Conservation (phyloP, 257 asterid species). For the Solanum clarkiae region DNA sequence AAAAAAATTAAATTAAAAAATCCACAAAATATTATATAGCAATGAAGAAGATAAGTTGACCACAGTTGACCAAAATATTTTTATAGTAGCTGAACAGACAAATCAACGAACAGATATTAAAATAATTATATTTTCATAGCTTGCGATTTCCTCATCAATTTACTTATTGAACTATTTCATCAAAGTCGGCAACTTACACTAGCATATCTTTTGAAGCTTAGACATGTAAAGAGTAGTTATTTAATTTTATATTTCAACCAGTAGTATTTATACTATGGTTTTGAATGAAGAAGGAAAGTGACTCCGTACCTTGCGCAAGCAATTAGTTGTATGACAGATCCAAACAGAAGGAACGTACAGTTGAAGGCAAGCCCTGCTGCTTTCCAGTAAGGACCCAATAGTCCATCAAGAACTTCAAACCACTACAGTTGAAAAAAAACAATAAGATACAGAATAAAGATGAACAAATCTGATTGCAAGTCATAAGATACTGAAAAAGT, state of each 20-base stretch:
- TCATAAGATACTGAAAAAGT: background rate
- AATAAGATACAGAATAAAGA: background rate
- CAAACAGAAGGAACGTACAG: slow-evolving; percentile 90
- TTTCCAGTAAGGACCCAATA: slow-evolving; percentile 95
- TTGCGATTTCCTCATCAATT: too few species aligned
- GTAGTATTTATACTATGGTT: background rate
- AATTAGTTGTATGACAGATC: slow-evolving; percentile 93
- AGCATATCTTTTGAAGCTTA: background rate
- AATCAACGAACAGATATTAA: too few species aligned
- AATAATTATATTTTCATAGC: too few species aligned
- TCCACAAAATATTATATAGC: too few species aligned
- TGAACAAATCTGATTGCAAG: background rate
- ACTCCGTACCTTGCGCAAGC: slow-evolving; percentile 79
- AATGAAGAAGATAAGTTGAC: too few species aligned
- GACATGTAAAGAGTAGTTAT: background rate
- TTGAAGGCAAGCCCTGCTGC: slow-evolving; percentile 85
- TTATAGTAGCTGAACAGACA: too few species aligned
- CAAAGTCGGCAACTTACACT: background rate
- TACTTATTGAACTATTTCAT: background rate
- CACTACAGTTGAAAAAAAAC: slow-evolving; percentile 31
- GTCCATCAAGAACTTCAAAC: slow-evolving; percentile 94
- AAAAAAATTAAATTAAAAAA: too few species aligned
- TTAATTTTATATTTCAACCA: background rate
- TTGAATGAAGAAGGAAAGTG: background rate
- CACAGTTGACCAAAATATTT: too few species aligned